These are phyloP conservation scores for Colletotrichum phormii DNA, from an alignment of 2,329 filamentous ascomycete species.

Conservation along the genomic window DNA sequence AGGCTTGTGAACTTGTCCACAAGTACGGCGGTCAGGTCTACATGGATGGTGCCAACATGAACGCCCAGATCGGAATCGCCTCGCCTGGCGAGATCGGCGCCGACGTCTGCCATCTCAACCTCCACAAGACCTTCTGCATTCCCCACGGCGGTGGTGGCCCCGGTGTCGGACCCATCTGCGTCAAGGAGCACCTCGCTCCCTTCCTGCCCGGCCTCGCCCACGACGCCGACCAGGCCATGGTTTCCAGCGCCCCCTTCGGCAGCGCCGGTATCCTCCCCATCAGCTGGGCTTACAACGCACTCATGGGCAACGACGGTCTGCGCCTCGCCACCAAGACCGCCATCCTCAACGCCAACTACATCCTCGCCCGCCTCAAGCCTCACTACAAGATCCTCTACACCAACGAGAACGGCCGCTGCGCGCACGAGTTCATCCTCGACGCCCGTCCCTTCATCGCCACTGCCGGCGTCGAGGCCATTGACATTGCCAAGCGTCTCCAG, in stretches of 20 bases:
- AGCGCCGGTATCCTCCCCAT: constrained; percentile 94
- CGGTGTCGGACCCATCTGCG: constrained; percentile 93
- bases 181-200: constrained; percentile 81
- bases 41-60: constrained; percentile 99
- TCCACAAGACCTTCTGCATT: constrained; percentile 99
- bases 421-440: constrained; percentile 97
- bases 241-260: constrained; percentile 87
- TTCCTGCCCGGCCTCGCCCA: constrained; percentile 73
- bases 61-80: constrained; percentile 95
- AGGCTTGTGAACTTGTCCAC: constrained; percentile 88
- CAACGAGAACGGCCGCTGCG: constrained; percentile 87
- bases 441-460: constrained; percentile 85
- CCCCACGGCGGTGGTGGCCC: constrained; percentile 95
- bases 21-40: constrained; percentile 92
- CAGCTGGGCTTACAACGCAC: constrained; percentile 93
- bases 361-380: constrained; percentile 85
- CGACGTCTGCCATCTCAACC: constrained; percentile 95
- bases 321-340: constrained; percentile 92
- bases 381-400: constrained; percentile 96
- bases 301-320: constrained; percentile 88
- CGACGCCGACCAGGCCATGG: constrained; percentile 61
- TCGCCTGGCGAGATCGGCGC: constrained; percentile 95
- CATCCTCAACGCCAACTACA: constrained; percentile 97
- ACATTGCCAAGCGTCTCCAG: constrained; percentile 95
- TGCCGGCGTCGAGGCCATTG: constrained; percentile 88